phyloP scores from a whole-genome alignment of 1,284 basidiomycete genomes.

The Ganoderma sinense region DNA sequence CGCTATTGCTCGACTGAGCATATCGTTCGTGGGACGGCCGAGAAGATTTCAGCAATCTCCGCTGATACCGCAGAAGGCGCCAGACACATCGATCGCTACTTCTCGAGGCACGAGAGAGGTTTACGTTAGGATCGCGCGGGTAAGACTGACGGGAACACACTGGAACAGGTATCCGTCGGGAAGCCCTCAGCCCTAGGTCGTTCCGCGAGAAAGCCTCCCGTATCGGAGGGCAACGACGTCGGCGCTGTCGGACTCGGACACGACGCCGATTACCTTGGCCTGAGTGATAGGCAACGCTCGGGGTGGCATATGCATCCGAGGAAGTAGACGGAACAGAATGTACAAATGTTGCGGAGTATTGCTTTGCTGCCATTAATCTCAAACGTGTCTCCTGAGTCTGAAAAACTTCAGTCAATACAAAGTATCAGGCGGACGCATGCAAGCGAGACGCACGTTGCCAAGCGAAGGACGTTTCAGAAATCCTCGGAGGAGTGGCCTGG shows the following conservation, averaged over 20 bases:
- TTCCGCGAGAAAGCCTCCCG: neutral
- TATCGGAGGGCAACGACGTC: neutral
- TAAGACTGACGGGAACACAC: neutral
- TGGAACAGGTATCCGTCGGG: neutral
- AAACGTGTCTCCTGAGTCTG: neutral
- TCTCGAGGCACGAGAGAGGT: neutral
- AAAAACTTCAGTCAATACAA: neutral
- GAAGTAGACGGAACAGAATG: neutral
- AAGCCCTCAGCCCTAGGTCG: neutral
- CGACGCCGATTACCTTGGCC: neutral
- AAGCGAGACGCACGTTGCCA: neutral
- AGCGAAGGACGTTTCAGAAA: neutral
- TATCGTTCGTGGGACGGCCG: neutral
- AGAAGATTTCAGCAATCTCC: neutral
- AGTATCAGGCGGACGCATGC: neutral
- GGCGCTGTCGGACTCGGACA: constrained; percentile 5
- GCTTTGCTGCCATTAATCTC: neutral
- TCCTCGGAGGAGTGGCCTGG: neutral
- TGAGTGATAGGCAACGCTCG: neutral
- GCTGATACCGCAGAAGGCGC: neutral
- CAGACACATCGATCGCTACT: neutral
- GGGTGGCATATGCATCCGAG: neutral
- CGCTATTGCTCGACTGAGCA: neutral
- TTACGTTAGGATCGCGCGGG: neutral
- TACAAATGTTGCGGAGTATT: neutral